Base-by-base conservation (phyloP, 345 rosid genomes). In the Camelina neglecta region DNA sequence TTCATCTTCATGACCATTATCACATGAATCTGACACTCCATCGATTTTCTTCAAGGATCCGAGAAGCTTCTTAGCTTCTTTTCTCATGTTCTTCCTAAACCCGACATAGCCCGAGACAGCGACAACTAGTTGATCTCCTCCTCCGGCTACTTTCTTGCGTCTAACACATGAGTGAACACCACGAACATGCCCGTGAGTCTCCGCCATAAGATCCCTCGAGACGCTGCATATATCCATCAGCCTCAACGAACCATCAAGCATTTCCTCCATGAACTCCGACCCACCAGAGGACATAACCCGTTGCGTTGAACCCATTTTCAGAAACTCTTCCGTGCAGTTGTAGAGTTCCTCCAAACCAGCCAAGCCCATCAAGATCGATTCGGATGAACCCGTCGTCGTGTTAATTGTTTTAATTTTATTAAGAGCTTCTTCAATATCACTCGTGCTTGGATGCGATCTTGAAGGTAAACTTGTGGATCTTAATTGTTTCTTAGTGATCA, bases 381-480 rank as follows among this genome's bases (percentile, higher is more conserved):
- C 76, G 21, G 84, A 79, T 36, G 85, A 65, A 11, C 80, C 53
- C 1, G 81, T 31, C 9, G 86, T 54, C 6, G 73, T 67, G 35
- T 76, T 85, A 67, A 57, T 63, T 7, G 71, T 21, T 55, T 76
- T 81, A 47, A 90, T 73, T 78, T 81, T 85, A 80, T 49, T 62
- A 42, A 87, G 81, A 84, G 77, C 86, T 58, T 86, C 88, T 66
- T 88, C 86, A 3, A 84, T 54, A 41, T n/a, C 73, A 13, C 65
- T 38, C 23, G 88, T 87, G 56, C 65, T 79, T 7, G 90, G 96
- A 81, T 93, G 90, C 33, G 89, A 83, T 36, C 90, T 88, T 68
- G 92, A 76, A 56, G 96, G 90, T 70, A 90, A 81, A 76, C 96
- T 92, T 16, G 85, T 76, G 9, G 93, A 88, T 83, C 89, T 73